Evolutionary conservation across 2,329 filamentous ascomycete species (phyloP).

Genomic region (Didymella exigua): DNA sequence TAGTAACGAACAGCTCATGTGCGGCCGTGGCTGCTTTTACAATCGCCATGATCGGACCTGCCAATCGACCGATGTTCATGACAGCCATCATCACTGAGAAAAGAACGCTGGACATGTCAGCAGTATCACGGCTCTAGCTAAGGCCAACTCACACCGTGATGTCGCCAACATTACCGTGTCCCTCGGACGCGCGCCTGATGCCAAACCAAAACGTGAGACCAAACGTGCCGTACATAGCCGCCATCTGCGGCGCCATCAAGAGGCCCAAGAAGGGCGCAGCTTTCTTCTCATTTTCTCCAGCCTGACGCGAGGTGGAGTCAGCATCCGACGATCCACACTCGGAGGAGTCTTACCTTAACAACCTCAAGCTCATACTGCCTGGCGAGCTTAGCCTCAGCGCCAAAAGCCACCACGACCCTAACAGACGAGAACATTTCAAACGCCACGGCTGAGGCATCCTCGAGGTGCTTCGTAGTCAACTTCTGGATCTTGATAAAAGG

Average conservation of each 20-base stretch:
- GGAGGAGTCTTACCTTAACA: conserved; percentile 17
- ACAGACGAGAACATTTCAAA: conserved; percentile 49
- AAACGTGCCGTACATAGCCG: conserved; percentile 46
- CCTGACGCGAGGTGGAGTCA: conserved; percentile 5
- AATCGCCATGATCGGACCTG: conserved; percentile 41
- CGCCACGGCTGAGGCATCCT: conserved; percentile 45
- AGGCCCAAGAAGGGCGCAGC: conserved; percentile 42
- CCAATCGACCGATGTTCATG: conserved; percentile 41
- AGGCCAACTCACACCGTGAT: conserved; percentile 39
- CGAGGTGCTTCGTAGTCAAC: conserved; percentile 36
- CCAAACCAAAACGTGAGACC: conserved; percentile 50
- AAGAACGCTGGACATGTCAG: conserved; percentile 35
- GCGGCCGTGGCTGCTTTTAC: conserved; percentile 45
- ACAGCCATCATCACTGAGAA: conserved; percentile 49
- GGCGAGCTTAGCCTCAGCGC: conserved; percentile 45
- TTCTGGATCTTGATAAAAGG: conserved; percentile 44
- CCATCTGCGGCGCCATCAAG: conserved; percentile 43
- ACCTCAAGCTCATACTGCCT: conserved; percentile 36
- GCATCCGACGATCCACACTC: neutral
- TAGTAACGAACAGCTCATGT: conserved; percentile 45
- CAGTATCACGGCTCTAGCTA: no score
- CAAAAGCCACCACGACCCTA: conserved; percentile 46
- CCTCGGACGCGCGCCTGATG: conserved; percentile 42
- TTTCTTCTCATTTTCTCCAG: conserved; percentile 34
- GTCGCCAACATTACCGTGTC: conserved; percentile 36